Percentiles rank a stretch among this genome's conserved stretches.
These are phyloP conservation scores for Kluyveromyces starmeri DNA, from an alignment of 805 yeast species.

Conservation along the genomic window DNA sequence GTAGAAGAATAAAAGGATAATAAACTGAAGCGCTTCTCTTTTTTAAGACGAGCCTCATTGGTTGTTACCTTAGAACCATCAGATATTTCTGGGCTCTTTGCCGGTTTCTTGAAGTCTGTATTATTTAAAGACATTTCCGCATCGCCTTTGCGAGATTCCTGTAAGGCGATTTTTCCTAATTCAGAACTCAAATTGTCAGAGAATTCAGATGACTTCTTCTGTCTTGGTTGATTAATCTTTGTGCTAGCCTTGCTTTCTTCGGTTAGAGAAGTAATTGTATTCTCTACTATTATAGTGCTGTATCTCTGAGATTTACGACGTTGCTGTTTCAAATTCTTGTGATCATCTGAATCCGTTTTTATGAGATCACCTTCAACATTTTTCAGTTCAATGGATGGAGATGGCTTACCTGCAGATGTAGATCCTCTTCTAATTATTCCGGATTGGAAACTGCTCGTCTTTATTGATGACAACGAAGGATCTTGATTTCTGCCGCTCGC, in stretches of 20 bases:
- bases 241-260: constrained; percentile 15
- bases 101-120: not conserved
- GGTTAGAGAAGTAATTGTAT: constrained; percentile 9
- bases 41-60: constrained; percentile 1
- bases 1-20: constrained; percentile 29
- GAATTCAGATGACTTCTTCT: not conserved
- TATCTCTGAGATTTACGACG: constrained; percentile 13
- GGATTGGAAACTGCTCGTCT: constrained; percentile 6
- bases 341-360: constrained; percentile 20
- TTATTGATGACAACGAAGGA: not conserved
- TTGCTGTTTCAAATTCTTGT: constrained; percentile 9
- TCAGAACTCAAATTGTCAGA: not conserved
- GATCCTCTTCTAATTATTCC: constrained; percentile 18
- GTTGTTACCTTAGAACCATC: too few species aligned
- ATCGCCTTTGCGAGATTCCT: not conserved
- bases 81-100: not conserved
- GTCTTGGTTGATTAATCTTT: constrained; percentile 1
- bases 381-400: constrained; percentile 29
- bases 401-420: constrained; percentile 19
- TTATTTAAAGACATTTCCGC: not conserved
- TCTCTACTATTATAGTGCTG: constrained; percentile 11
- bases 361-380: constrained; percentile 32
- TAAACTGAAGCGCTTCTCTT: constrained; percentile 34
- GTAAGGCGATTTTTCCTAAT: not conserved
- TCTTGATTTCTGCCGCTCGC: not conserved